Conservation (phyloP, 108 stramenopile genomes). For the Poteriospumella lacustris region DNA sequence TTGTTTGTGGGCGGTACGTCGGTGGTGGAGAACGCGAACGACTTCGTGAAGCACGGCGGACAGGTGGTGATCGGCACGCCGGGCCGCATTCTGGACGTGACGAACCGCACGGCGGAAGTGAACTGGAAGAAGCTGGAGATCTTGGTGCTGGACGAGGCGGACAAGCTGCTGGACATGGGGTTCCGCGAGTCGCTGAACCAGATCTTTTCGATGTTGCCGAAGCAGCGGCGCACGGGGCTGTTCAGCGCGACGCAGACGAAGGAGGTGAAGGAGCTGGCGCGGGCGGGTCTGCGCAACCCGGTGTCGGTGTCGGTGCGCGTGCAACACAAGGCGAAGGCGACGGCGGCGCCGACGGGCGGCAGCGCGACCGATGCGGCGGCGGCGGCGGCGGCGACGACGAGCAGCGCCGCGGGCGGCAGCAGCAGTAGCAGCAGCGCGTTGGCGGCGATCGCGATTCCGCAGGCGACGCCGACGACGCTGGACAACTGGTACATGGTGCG, state of each 20-base stretch:
- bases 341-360: too few species aligned
- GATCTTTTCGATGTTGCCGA: slow-evolving; percentile 75
- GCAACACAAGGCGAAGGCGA: background rate
- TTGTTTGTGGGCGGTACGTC: slow-evolving; percentile 54
- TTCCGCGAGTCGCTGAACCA: slow-evolving; percentile 51
- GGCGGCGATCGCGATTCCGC: background rate
- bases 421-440: too few species aligned
- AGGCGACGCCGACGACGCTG: slow-evolving; percentile 69
- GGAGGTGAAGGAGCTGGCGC: slow-evolving; percentile 63
- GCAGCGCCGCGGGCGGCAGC: too few species aligned
- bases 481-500: slow-evolving; percentile 79
- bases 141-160: slow-evolving; percentile 88
- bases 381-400: too few species aligned
- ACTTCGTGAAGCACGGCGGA: slow-evolving; percentile 60
- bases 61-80: slow-evolving; percentile 92
- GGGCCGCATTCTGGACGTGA: slow-evolving; percentile 84
- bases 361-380: too few species aligned
- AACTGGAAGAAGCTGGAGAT: slow-evolving; percentile 73
- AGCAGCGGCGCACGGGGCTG: slow-evolving; percentile 90
- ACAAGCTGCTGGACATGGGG: slow-evolving; percentile 83
- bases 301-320: slow-evolving; percentile 76
- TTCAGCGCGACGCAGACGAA: slow-evolving; percentile 88
- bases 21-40: slow-evolving; percentile 69
- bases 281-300: slow-evolving; percentile 93
- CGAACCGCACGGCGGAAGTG: slow-evolving; percentile 69